Evolutionary conservation across 164 flowering plant species (phyloP), one percentile per base, ranked within the genome.

Genomic region (Macadamia tetraphylla): DNA sequence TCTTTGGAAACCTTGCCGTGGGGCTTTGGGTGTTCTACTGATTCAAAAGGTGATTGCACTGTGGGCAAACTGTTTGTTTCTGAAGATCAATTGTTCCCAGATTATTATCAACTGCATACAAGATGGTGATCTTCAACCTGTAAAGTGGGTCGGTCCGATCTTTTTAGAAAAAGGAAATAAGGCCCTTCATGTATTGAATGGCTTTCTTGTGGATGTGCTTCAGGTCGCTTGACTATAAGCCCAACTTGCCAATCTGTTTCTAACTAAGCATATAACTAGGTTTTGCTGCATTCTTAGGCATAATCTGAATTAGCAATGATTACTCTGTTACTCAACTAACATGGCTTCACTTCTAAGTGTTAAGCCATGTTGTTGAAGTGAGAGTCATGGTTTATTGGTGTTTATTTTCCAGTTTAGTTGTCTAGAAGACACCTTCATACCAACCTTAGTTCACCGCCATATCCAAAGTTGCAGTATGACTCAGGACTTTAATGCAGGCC

Each of bases 401-500:
- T 67, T 61, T 60, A 48, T 64, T 6, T 15, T 49, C 30, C 59
- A 68, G 60, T 70, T 70, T 70, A 70, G 46, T 64, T 43, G 42
- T 46, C 63, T 55, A 52, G 58, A 72, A 65, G 73, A 76, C 60
- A 58, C 51, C 69, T 42, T 56, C 40, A 51, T 60, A 62, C 73
- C 63, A 6, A 49, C 10, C 51, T 62, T 56, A 40, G 66, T 17
- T 64, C 60, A 60, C 65, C 32, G 58, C 63, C 62, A 62, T 35
- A 43, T 56, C 60, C 64, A 65, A 35, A 65, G 72, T 74, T 30
- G 68, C 69, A 59, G 35, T 60, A 23, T 74, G 73, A 71, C 59
- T 60, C 49, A 58, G 67, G 75, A 70, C 46, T 65, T 67, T 58
- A 31, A 30, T 67, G 60, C 42, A 48, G 63, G 66, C 77, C 76